Evolutionary conservation across 371 early-diverging fungal genomes (phyloP), one percentile per base, ranked within the genome.

Genomic region (Mortierella sp.): DNA sequence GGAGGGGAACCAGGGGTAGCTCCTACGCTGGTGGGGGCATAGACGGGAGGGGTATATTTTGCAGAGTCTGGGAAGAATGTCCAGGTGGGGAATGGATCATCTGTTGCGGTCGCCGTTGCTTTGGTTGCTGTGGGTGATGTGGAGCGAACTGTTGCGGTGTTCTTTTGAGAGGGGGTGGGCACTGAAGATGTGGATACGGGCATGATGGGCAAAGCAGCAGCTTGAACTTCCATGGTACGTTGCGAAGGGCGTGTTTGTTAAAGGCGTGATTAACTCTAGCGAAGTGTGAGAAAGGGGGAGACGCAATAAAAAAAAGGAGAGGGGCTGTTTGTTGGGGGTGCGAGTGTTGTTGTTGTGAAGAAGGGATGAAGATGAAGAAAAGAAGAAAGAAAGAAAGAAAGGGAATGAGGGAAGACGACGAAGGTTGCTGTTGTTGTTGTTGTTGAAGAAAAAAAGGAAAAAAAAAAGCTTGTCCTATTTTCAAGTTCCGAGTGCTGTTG

Each of bases 81-180:
- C 86, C 86, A 86, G 16, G 82, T 77, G 1, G 86, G 86, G 48
- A 76, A 76, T 16, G 82, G 82, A 53, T 86, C 86, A 46, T 77
- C 44, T 9, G 26, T 44, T 51, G 67, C 44, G 0, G 54, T 13
- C 21, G 40, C 13, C 2, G 72, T 11, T 16, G 48, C 16, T 40
- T 72, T 24, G 8, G 8, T 16, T 48, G 72, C 5, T 28, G 69
- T n/a, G 26, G 59, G 31, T 1, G 69, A 61, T 21, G 72, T 53
- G 13, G 69, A 13, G 26, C 71, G 3, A 21, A 14, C 16, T 19
- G 61, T 19, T 16, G 61, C 3, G 0, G 61, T 19, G 19, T 21
- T 57, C 57, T 57, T 57, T 57, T 10, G 57, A 3, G 61, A 2
- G 4, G 61, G 4, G 37, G 34, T 13, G 19, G 61, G 31, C 19